Conservation (phyloP, 257 asterid genomes). For the Lavandula angustifolia region DNA sequence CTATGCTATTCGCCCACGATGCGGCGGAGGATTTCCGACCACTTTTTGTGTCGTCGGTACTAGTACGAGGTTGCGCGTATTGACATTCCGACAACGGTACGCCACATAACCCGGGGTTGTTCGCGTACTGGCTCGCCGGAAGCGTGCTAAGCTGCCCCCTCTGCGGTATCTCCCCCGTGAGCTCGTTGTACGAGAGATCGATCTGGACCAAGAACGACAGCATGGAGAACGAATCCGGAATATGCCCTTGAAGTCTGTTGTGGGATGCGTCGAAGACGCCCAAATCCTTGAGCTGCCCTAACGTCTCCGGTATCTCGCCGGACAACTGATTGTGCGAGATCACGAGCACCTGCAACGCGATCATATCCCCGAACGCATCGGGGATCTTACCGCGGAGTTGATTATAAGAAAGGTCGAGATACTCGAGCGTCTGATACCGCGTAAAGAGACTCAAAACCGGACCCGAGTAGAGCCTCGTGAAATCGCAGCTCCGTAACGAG, state of each 20-base stretch:
- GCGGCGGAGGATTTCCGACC: constrained; percentile 38
- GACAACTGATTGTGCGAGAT: constrained; percentile 79
- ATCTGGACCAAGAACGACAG: constrained; percentile 87
- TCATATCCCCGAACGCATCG: constrained; percentile 85
- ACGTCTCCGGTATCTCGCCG: constrained; percentile 76
- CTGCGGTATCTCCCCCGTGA: constrained; percentile 85
- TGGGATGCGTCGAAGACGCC: constrained; percentile 97
- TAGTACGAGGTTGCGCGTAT: constrained; percentile 42
- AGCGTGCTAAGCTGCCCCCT: constrained; percentile 94
- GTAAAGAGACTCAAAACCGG: constrained; percentile 82
- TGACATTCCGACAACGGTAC: constrained; percentile 75
- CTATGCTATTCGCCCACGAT: constrained; percentile 82
- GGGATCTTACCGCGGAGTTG: constrained; percentile 86
- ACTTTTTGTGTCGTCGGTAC: constrained; percentile 24
- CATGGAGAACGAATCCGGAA: constrained; percentile 79
- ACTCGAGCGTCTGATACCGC: constrained; percentile 78
- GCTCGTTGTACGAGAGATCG: constrained; percentile 77
- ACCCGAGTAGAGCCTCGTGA: constrained; percentile 80
- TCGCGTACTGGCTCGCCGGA: constrained; percentile 78
- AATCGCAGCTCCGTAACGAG: constrained; percentile 76
- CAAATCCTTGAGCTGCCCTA: constrained; percentile 77
- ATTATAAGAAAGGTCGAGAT: constrained; percentile 88
- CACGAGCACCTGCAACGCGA: constrained; percentile 84
- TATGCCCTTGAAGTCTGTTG: constrained; percentile 80
- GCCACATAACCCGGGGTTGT: constrained; percentile 92